Conservation (phyloP, 345 rosid species). For the Theobroma cacao region DNA sequence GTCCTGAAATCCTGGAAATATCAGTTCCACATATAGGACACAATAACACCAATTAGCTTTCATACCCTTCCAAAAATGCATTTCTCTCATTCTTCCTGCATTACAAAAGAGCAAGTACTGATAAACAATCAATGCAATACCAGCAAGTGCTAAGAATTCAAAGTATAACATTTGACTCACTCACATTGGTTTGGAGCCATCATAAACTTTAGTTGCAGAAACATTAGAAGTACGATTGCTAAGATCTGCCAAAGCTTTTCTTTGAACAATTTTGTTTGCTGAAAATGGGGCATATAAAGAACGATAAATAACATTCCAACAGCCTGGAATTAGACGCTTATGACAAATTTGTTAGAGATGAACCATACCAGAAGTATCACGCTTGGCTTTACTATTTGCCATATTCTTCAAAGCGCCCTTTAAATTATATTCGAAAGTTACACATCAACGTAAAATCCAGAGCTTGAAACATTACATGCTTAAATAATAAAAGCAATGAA, state of each 20-base stretch:
- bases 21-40: background rate
- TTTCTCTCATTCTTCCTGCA: slow-evolving; percentile 33
- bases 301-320: background rate
- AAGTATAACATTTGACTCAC: slow-evolving; percentile 18
- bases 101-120: slow-evolving; percentile 6
- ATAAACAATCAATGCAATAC: background rate
- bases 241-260: slow-evolving; percentile 77
- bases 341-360: background rate
- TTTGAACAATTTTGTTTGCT: slow-evolving; percentile 43
- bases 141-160: background rate
- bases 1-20: background rate
- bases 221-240: slow-evolving; percentile 48
- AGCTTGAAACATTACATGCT: slow-evolving; percentile 4
- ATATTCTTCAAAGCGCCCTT: slow-evolving; percentile 36
- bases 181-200: slow-evolving; percentile 62
- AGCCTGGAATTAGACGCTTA: background rate
- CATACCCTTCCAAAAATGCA: slow-evolving; percentile 29
- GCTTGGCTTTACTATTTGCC: slow-evolving; percentile 42
- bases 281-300: slow-evolving; percentile 18
- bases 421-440: slow-evolving; percentile 19
- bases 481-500: background rate
- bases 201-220: slow-evolving; percentile 24
- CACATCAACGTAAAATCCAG: too few relatives aligned
- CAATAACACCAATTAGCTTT: background rate
- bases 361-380: slow-evolving; percentile 38